Evolutionary conservation across 306 rosid species (phyloP).

Genomic region (Erythrophleum fordii): DNA sequence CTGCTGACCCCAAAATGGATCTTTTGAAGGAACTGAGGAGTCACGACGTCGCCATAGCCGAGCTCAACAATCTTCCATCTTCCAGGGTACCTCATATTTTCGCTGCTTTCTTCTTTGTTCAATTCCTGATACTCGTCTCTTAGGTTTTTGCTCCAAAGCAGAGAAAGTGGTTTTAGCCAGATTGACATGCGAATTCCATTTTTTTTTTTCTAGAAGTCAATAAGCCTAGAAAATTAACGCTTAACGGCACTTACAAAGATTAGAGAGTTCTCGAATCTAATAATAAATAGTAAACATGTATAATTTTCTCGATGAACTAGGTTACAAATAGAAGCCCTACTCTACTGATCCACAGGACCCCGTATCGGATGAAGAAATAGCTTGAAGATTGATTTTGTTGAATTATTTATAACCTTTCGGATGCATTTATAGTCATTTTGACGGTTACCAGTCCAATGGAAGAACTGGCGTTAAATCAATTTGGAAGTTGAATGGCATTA

Average conservation of each 20-base stretch:
- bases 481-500: not conserved
- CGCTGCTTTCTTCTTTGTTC: not conserved
- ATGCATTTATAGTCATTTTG: not conserved
- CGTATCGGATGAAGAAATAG: not conserved
- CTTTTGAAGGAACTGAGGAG: slow-evolving; percentile 51
- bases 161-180: not conserved
- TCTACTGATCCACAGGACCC: no score
- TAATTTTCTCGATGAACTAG: no score
- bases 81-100: slow-evolving; percentile 49
- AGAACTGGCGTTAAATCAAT: not conserved
- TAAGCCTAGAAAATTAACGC: no score
- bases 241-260: not conserved
- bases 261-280: not conserved
- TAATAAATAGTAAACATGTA: no score
- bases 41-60: slow-evolving; percentile 77
- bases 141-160: not conserved
- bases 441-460: no score
- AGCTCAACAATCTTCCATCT: slow-evolving; percentile 66
- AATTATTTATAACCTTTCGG: not conserved
- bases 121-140: not conserved
- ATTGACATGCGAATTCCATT: not conserved
- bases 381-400: not conserved
- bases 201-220: no score
- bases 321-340: no score
- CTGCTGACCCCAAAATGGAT: slow-evolving; percentile 33